Evolutionary conservation across 78 protist genomes (phyloP).

Genomic region (Dictyostelium firmibasis): DNA sequence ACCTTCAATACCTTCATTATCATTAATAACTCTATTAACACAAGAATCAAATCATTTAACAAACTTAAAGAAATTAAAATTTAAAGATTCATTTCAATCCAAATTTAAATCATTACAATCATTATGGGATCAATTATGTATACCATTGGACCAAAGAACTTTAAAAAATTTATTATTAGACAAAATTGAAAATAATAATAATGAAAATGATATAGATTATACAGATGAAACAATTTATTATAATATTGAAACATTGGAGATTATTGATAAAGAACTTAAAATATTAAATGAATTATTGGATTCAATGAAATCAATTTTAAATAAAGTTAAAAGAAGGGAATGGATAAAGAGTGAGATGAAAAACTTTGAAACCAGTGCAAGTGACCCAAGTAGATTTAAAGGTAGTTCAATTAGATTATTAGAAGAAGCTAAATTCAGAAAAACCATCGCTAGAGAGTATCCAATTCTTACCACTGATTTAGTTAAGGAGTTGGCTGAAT

Average conservation of each 20-base stretch:
- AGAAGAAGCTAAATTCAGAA: slow-evolving; percentile 25
- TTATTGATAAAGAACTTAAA: neutral
- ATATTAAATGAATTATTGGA: neutral
- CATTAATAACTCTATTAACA: neutral
- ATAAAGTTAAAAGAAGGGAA: slow-evolving; percentile 22
- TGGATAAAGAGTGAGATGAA: slow-evolving; percentile 9
- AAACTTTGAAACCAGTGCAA: neutral
- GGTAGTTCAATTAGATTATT: slow-evolving; percentile 21
- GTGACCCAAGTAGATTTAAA: slow-evolving; percentile 20
- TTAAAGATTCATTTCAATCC: neutral
- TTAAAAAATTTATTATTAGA: neutral
- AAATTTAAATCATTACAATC: neutral
- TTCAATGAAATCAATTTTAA: slow-evolving; percentile 21
- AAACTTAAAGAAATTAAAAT: neutral
- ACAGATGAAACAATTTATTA: neutral
- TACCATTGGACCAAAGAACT: neutral
- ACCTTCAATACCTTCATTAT: neutral
- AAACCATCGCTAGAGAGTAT: neutral
- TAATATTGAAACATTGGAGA: neutral
- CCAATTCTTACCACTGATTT: neutral
- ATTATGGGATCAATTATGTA: neutral
- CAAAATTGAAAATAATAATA: neutral
- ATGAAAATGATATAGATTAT: neutral
- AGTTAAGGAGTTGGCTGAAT: slow-evolving; percentile 7
- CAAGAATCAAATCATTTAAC: neutral